Conservation (phyloP, 2,329 filamentous ascomycete species). For the Alternaria sp. region DNA sequence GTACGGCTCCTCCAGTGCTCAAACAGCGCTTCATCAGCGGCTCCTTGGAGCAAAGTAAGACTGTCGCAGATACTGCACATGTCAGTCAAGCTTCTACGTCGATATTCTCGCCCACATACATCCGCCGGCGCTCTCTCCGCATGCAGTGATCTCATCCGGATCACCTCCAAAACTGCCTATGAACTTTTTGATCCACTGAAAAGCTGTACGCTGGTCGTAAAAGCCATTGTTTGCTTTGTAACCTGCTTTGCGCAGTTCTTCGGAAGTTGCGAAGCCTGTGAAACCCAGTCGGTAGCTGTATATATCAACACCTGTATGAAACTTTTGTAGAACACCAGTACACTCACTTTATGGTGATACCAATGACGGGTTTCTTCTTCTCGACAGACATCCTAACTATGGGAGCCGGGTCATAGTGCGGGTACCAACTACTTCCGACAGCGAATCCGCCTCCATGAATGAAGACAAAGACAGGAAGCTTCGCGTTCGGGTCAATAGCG, state of each 20-base stretch:
- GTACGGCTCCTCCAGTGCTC: conserved; percentile 51
- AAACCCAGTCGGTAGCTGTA: conserved; percentile 45
- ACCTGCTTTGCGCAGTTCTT: conserved; percentile 57
- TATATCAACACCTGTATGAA: conserved; percentile 16
- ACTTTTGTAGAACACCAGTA: conserved; percentile 38
- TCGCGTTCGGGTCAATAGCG: conserved; percentile 32
- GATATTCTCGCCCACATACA: conserved; percentile 38
- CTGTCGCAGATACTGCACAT: conserved; percentile 34
- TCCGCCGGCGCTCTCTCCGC: conserved; percentile 62
- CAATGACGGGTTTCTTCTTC: conserved; percentile 58
- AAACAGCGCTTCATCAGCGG: conserved; percentile 52
- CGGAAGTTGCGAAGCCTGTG: conserved; percentile 55
- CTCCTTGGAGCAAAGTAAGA: conserved; percentile 41
- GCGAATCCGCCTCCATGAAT: conserved; percentile 64
- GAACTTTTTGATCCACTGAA: conserved; percentile 50
- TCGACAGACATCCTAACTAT: conserved; percentile 58
- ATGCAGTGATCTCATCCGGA: conserved; percentile 49
- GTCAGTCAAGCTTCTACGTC: conserved; percentile 3
- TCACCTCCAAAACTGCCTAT: conserved; percentile 53
- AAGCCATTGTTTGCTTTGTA: conserved; percentile 48
- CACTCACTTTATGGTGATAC: conserved; percentile 56
- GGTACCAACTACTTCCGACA: conserved; percentile 62
- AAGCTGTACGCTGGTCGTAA: conserved; percentile 48
- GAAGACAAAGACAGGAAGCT: conserved; percentile 62
- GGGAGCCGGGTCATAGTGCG: conserved; percentile 59